These are phyloP conservation scores for Schizosaccharomyces pombe DNA, from an alignment of 805 yeast species.

Conservation along the genomic window DNA sequence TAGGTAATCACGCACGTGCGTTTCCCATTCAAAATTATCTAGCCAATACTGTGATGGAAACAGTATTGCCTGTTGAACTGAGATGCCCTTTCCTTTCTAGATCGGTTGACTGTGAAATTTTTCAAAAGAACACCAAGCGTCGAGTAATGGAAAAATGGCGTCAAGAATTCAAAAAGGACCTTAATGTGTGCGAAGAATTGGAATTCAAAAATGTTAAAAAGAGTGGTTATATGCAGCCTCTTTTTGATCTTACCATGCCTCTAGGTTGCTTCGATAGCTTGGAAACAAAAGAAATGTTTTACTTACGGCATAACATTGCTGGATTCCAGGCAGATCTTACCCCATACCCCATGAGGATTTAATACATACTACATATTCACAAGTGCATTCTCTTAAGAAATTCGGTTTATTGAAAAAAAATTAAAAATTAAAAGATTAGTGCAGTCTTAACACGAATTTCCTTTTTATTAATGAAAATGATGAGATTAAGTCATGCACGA, in stretches of 20 bases:
- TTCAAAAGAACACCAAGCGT: not conserved
- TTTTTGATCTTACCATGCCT: not conserved
- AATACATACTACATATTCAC: too few species aligned
- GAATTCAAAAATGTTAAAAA: not conserved
- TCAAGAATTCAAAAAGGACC: not conserved
- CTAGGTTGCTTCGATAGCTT: not conserved
- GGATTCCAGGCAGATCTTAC: too few species aligned
- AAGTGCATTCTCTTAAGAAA: too few species aligned
- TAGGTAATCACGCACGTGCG: not conserved
- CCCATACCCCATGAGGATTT: too few species aligned
- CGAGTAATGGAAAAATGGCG: not conserved
- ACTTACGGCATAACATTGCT: too few species aligned
- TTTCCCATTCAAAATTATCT: not conserved
- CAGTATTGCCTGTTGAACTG: not conserved
- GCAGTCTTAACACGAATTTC: too few species aligned
- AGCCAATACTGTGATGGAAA: not conserved
- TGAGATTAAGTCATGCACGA: too few species aligned
- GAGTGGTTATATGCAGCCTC: not conserved
- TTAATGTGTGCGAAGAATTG: not conserved
- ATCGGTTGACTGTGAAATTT: not conserved
- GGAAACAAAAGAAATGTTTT: too few species aligned
- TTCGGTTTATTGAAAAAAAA: too few species aligned
- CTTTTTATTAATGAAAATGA: too few species aligned
- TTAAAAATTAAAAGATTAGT: too few species aligned
- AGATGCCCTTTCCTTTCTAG: not conserved